Conservation (phyloP, 441 rosid species). For the Pelargonium myrrhifolium region DNA sequence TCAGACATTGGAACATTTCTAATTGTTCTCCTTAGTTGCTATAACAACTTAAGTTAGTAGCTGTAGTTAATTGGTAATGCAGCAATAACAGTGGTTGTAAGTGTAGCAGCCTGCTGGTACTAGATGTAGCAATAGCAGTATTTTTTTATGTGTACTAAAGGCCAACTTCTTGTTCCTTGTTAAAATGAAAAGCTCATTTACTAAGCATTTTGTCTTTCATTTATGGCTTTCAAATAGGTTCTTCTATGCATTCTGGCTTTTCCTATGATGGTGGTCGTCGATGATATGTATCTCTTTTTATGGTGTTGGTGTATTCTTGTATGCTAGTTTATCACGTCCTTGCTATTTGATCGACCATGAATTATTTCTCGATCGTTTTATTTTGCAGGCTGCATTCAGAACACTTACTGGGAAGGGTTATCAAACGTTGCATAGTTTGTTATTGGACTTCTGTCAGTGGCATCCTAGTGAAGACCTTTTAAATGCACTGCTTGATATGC, state of each 20-base stretch:
- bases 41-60: neutral
- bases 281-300: neutral
- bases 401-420: slow-evolving; percentile 96
- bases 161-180: neutral
- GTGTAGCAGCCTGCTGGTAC: neutral
- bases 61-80: neutral
- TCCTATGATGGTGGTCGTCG: neutral
- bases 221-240: neutral
- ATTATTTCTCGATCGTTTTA: slow-evolving; percentile 8
- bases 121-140: no score
- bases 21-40: neutral
- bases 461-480: slow-evolving; percentile 79
- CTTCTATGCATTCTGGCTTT: neutral
- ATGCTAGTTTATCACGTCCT: neutral
- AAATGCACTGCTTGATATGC: slow-evolving; percentile 93
- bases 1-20: neutral
- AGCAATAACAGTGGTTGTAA: neutral
- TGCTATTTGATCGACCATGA: neutral
- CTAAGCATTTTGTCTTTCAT: neutral
- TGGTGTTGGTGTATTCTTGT: neutral
- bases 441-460: slow-evolving; percentile 84
- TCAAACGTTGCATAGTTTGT: slow-evolving; percentile 87
- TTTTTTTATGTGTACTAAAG: neutral
- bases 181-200: neutral
- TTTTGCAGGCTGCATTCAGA: slow-evolving; percentile 78